Base-by-base conservation (phyloP, 345 rosid species). In the Pistacia atlantica region DNA sequence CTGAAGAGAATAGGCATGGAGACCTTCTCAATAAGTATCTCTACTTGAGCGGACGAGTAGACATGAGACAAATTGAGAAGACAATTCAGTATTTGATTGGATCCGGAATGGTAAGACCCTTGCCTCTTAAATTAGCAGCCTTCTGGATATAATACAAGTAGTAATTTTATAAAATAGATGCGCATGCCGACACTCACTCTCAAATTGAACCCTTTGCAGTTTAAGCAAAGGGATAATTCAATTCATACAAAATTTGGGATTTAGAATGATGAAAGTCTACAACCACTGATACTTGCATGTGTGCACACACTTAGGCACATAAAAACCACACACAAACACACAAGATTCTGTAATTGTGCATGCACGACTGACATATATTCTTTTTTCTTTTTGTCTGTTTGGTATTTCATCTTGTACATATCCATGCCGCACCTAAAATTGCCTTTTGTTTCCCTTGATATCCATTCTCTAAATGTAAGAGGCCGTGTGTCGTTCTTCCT, bases 1-100 rank as follows among this genome's bases (percentile, higher is more conserved):
- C 95, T 46, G 95, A 90, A 82, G 95, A 90, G 79, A 90, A 90
- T 55, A 81, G 95, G 75, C 95, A 90, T 14, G 92, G 92, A n/a
- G 95, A 90, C 75, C 89, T 90, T 18, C 91, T 90, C 65, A 87
- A 87, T 62, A 87, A 85, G 85, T 90, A 90, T 76, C 92, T 90
- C n/a, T 90, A 90, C 81, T 83, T 90, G 0, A 81, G 83, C 57
- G 95, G 95, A 78, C 83, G 95, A 31, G 92, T 90, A 5, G 90
- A 90, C 80, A 86, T 90, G 92, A 86, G 84, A 72, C 92, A 87
- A 75, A 81, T 90, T 42, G 95, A 90, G 87, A 90, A 89, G 84
- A 89, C 95, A 11, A 85, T 89, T 66, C 95, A 90, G 72, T 90
- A 90, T 78, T 70, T 90, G 75, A 89, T 90, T 10, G 91, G 92